Conservation (phyloP, 495 filamentous ascomycete genomes). For the Lophiotrema nucula region DNA sequence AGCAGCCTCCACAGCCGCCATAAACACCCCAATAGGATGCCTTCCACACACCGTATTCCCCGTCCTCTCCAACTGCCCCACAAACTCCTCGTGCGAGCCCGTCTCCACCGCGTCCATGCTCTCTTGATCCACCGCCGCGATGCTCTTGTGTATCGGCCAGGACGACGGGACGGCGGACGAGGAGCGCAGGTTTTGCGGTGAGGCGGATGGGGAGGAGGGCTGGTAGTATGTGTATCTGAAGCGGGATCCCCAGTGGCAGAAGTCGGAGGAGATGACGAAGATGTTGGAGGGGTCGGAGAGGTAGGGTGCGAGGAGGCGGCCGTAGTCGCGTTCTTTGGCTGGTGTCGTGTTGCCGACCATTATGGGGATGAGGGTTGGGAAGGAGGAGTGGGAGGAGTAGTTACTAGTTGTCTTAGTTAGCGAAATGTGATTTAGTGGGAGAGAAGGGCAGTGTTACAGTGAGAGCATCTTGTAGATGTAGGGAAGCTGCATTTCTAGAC, state of each 20-base stretch:
- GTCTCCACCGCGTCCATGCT: constrained; percentile 81
- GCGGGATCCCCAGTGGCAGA: constrained; percentile 91
- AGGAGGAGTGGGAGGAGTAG: constrained; percentile 45
- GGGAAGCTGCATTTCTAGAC: constrained; percentile 93
- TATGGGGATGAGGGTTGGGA: constrained; percentile 80
- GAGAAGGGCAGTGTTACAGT: constrained; percentile 44
- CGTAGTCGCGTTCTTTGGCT: constrained; percentile 66
- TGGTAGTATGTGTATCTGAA: constrained; percentile 86
- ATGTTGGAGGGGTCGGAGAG: constrained; percentile 71
- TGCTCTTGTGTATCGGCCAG: constrained; percentile 79
- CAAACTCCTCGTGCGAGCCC: constrained; percentile 67
- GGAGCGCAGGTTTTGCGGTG: constrained; percentile 31
- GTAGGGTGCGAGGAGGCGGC: constrained; percentile 72
- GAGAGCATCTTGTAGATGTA: constrained; percentile 85
- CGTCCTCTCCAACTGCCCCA: constrained; percentile 65
- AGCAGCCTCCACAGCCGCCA: constrained; percentile 77
- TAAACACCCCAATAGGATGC: constrained; percentile 92
- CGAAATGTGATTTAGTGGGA: background rate
- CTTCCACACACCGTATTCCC: constrained; percentile 93
- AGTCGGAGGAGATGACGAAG: constrained; percentile 90
- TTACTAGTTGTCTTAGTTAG: constrained; percentile 1
- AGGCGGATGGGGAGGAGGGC: constrained; percentile 38
- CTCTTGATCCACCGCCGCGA: constrained; percentile 72
- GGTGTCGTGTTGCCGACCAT: constrained; percentile 76
- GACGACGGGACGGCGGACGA: constrained; percentile 41